Evolutionary conservation across 768 basidiomycete genomes (phyloP).

Genomic region (Russula brevipes): DNA sequence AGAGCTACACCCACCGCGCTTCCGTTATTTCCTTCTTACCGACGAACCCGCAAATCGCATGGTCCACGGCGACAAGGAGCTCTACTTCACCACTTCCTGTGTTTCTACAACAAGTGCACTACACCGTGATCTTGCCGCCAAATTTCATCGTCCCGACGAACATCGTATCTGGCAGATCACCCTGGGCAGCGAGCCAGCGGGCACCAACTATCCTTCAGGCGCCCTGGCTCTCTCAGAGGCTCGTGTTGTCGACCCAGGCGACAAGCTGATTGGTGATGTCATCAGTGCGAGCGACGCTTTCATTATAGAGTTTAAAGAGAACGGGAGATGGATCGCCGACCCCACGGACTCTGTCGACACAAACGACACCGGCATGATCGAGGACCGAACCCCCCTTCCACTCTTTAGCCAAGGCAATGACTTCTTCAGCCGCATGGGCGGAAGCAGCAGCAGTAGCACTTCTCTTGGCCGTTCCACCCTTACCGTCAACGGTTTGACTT

Average conservation of each 20-base stretch:
- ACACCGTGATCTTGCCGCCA: slow-evolving; percentile 30
- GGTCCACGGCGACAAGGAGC: slow-evolving; percentile 29
- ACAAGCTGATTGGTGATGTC: slow-evolving; percentile 52
- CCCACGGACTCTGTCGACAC: slow-evolving; percentile 1
- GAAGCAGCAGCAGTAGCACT: slow-evolving; percentile 11
- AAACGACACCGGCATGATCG: neutral
- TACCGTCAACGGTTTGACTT: slow-evolving; percentile 11
- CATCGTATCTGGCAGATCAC: slow-evolving; percentile 65
- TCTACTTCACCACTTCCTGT: slow-evolving; percentile 45
- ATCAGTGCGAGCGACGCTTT: slow-evolving; percentile 63
- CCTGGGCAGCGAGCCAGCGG: slow-evolving; percentile 24
- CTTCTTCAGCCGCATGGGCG: slow-evolving; percentile 23
- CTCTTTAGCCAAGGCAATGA: slow-evolving; percentile 25
- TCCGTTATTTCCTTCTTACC: slow-evolving; percentile 49
- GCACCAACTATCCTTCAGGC: slow-evolving; percentile 22
- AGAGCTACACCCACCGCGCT: slow-evolving; percentile 66
- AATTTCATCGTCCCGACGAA: slow-evolving; percentile 23
- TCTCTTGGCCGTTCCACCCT: slow-evolving; percentile 10
- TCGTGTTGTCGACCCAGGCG: slow-evolving; percentile 43
- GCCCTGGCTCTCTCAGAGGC: slow-evolving; percentile 28
- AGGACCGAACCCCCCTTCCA: slow-evolving; percentile 20
- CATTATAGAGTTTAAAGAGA: slow-evolving; percentile 65
- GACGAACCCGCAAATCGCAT: slow-evolving; percentile 29
- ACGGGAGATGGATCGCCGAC: slow-evolving; percentile 53
- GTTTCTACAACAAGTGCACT: slow-evolving; percentile 43